Conservation (phyloP, 75 land plant species). For the Ceratopteris richardii region DNA sequence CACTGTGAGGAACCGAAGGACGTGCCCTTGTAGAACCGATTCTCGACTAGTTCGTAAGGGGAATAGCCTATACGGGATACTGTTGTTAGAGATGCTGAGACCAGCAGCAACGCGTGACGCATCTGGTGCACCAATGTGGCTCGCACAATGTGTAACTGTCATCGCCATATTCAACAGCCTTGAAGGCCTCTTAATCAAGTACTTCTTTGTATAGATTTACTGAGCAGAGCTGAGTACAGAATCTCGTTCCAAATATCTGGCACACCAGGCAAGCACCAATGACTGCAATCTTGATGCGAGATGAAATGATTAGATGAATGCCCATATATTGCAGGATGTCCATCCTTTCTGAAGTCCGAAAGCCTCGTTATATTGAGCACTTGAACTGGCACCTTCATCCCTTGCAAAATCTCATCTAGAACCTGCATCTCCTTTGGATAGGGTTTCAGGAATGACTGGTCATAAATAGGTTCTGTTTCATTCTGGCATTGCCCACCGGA, state of each 20-base stretch:
- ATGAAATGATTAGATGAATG: constrained; percentile 10
- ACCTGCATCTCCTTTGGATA: constrained; percentile 56
- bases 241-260: constrained; percentile 21
- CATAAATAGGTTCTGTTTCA: constrained; percentile 58
- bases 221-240: constrained; percentile 5
- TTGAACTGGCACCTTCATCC: constrained; percentile 46
- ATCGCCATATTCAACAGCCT: too few relatives aligned
- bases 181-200: too few relatives aligned
- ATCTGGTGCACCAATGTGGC: too few relatives aligned
- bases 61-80: too few relatives aligned
- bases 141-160: too few relatives aligned
- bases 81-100: too few relatives aligned
- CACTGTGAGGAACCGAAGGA: too few relatives aligned
- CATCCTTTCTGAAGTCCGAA: constrained; percentile 73
- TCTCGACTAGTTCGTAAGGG: too few relatives aligned
- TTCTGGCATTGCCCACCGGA: constrained; percentile 67
- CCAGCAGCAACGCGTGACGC: too few relatives aligned
- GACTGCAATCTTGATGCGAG: constrained; percentile 17
- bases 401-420: constrained; percentile 40
- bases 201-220: too few relatives aligned
- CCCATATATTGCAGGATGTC: constrained; percentile 62
- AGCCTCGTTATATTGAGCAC: constrained; percentile 68
- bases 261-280: constrained; percentile 19
- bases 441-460: constrained; percentile 32
- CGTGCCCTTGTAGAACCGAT: too few relatives aligned